Percentiles rank a stretch among this genome's conserved stretches.
Evolutionary conservation across 176 grass and related monocot species (phyloP).

Genomic region (Avena atlantica): DNA sequence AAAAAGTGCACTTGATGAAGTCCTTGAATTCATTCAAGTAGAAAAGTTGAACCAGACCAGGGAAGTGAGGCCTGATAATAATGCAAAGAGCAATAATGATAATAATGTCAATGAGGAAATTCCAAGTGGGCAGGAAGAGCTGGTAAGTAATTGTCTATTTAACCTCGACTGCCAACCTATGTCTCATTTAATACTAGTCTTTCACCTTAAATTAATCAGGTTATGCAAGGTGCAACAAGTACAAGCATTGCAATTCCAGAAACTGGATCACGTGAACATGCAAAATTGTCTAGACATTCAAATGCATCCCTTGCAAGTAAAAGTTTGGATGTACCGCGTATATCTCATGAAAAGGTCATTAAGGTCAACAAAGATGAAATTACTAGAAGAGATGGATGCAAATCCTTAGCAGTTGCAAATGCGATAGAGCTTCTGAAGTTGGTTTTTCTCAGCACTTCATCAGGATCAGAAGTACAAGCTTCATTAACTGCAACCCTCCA

Average conservation of each 20-base stretch:
- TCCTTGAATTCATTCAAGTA: constrained; percentile 74
- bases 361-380: constrained; percentile 60
- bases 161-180: constrained; percentile 13
- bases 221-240: constrained; percentile 35
- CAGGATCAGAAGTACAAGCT: constrained; percentile 67
- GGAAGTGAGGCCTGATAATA: constrained; percentile 43
- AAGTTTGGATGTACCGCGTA: constrained; percentile 24
- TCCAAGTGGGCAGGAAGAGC: constrained; percentile 41
- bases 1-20: constrained; percentile 79
- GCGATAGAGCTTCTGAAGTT: constrained; percentile 87
- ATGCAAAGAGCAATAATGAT: constrained; percentile 43
- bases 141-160: constrained; percentile 52
- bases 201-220: constrained; percentile 47
- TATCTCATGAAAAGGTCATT: constrained; percentile 52
- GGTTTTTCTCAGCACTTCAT: constrained; percentile 81
- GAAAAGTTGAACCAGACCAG: constrained; percentile 71
- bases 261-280: constrained; percentile 37
- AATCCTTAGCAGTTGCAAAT: constrained; percentile 84
- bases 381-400: constrained; percentile 61
- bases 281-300: constrained; percentile 40
- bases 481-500: constrained; percentile 78
- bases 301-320: constrained; percentile 44
- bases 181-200: neutral
- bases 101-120: constrained; percentile 33
- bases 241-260: constrained; percentile 35